phyloP scores from a whole-genome alignment of 2,329 filamentous ascomycete genomes.

The Dothideomycetidae sp. region DNA sequence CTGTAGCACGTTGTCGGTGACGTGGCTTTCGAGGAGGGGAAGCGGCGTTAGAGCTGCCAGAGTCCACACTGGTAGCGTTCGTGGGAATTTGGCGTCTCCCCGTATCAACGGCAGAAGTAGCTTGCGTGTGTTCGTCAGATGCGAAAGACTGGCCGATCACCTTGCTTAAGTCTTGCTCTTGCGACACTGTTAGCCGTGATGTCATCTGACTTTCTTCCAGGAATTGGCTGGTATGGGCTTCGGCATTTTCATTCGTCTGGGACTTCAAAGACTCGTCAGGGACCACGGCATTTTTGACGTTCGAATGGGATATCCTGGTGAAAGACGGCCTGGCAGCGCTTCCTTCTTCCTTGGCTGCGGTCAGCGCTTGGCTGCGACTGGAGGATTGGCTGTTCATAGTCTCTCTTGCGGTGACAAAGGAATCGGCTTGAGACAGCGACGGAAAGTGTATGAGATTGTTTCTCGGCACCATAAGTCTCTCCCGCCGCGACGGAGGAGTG shows the following conservation, averaged over 20 bases:
- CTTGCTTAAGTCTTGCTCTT: too few species aligned
- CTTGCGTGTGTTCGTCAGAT: too few species aligned
- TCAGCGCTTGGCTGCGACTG: conserved; percentile 14
- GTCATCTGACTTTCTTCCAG: too few species aligned
- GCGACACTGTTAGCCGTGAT: too few species aligned
- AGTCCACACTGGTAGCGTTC: conserved; percentile 13
- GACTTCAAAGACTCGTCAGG: too few species aligned
- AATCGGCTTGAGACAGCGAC: conserved; percentile 31
- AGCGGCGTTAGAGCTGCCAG: conserved; percentile 22
- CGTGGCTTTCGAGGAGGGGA: conserved; percentile 25
- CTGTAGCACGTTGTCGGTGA: conserved; percentile 1
- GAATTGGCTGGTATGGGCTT: too few species aligned
- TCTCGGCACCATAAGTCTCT: conserved; percentile 13
- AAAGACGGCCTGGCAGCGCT: background rate
- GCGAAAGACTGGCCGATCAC: too few species aligned
- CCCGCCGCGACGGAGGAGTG: conserved; percentile 20
- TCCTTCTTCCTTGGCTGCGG: background rate
- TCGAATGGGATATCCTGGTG: too few species aligned
- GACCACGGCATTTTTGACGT: too few species aligned
- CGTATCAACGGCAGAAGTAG: too few species aligned
- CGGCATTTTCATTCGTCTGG: too few species aligned
- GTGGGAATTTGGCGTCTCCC: too few species aligned
- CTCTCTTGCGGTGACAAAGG: conserved; percentile 33
- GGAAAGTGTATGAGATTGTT: conserved; percentile 15
- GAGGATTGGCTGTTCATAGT: conserved; percentile 24